Evolutionary conservation across 2,329 filamentous ascomycete species (phyloP).

Genomic region (Monosporascus sp.): DNA sequence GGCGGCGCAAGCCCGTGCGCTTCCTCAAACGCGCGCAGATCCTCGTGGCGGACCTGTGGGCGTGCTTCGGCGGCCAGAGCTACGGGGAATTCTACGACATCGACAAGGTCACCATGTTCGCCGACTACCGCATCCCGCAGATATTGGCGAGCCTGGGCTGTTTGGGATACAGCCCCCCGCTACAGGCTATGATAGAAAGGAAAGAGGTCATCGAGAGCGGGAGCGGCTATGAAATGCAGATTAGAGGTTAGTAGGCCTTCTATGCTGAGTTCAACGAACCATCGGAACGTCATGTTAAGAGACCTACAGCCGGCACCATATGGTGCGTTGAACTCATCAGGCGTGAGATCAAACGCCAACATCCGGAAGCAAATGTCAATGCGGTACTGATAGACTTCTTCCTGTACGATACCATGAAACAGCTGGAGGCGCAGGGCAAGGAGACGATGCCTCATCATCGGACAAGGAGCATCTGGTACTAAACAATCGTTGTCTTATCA

Average conservation of each 20-base stretch:
- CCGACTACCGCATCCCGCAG: conserved; percentile 94
- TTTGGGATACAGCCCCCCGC: conserved; percentile 73
- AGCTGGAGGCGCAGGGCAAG: conserved; percentile 59
- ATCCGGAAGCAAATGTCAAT: conserved; percentile 71
- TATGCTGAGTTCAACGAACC: too few species aligned
- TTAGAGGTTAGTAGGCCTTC: conserved; percentile 56
- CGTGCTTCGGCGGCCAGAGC: conserved; percentile 77
- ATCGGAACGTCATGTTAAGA: too few species aligned
- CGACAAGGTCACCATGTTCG: conserved; percentile 96
- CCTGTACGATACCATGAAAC: conserved; percentile 90
- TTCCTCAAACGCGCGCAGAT: conserved; percentile 95
- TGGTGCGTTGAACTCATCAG: conserved; percentile 91
- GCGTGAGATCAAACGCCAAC: conserved; percentile 67
- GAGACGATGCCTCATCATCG: conserved; percentile 75
- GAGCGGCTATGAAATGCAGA: conserved; percentile 75
- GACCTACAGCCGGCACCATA: conserved; percentile 69
- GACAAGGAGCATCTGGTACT: conserved; percentile 95
- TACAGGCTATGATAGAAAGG: conserved; percentile 64
- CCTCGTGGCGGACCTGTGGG: conserved; percentile 92
- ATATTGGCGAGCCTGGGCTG: conserved; percentile 81
- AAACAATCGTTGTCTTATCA: conserved; percentile 10
- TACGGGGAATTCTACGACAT: conserved; percentile 86
- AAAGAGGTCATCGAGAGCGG: conserved; percentile 64
- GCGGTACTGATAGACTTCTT: conserved; percentile 97
- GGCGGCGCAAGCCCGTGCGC: conserved; percentile 62